Base-by-base conservation (phyloP, 2,329 filamentous ascomycete species). In the Talaromyces pinophilus region DNA sequence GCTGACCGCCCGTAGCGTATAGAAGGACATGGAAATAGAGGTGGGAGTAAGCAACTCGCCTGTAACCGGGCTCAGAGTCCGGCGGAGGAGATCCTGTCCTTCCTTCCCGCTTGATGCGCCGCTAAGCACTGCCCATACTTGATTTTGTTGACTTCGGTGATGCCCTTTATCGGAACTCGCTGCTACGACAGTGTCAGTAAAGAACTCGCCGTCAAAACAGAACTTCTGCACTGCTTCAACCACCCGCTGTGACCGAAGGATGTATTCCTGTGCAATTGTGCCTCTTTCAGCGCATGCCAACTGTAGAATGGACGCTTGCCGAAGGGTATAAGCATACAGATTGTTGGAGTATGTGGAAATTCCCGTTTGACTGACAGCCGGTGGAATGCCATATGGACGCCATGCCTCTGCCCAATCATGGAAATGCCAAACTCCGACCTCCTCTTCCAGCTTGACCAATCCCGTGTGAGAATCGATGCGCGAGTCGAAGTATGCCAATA, bases 311-410 rank as follows among this genome's bases (percentile, higher is more conserved):
- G 80, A 78, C 0, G 75, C 75, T 33, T 75, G 70, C 3, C 73
- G 71, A 0, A 82, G 70, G 0, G 75, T 73, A 55, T 77, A 79
- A 0, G 77, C 78, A 61, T 80, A 81, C 0, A 82, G 69, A 71
- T 79, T 70, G 60, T 75, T 81, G 67, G 77, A 78, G 13, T 54
- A 54, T 17, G 48, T 54, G 11, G 15, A 15, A 7, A 28, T 13
- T 17, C 22, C 22, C 6, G 48, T 28, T 4, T 28, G 22, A 13
- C 1, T 30, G 22, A 13, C 19, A 25, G 48, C 19, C 22, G 48
- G 19, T 30, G 48, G 48, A 30, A 54, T 8, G 15, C 22, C 48
- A 13, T 25, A 13, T 1, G 71, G 70, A 25, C 69, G 71, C 76
- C 76, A 78, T 1, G 71, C 74, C 5, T 71, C 70, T 6, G 75